phyloP scores from a whole-genome alignment of 768 basidiomycete genomes.

The Coprinellus micaceus region DNA sequence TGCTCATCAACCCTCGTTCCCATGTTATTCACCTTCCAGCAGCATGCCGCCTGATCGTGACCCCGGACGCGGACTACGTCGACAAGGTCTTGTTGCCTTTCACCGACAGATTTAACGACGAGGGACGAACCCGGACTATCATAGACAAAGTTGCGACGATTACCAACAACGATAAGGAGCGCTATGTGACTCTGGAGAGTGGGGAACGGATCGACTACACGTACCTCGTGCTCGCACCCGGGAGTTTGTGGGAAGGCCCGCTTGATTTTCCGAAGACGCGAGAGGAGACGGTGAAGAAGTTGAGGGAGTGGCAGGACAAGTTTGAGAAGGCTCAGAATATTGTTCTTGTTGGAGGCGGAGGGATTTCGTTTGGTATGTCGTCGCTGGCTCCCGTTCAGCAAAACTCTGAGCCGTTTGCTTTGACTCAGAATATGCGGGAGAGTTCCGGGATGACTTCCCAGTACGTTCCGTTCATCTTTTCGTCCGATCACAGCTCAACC shows the following conservation, averaged over 20 bases:
- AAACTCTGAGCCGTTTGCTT: background rate
- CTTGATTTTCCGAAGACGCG: constrained; percentile 25
- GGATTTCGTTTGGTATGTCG: constrained; percentile 43
- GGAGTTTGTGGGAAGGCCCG: constrained; percentile 42
- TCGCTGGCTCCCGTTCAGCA: background rate
- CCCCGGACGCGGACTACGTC: constrained; percentile 27
- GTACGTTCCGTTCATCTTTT: constrained; percentile 20
- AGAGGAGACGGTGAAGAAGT: constrained; percentile 20
- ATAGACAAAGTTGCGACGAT: constrained; percentile 23
- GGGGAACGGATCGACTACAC: constrained; percentile 45
- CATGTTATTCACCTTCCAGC: constrained; percentile 44
- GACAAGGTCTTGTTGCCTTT: constrained; percentile 35
- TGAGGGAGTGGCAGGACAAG: constrained; percentile 23
- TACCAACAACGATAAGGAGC: constrained; percentile 9
- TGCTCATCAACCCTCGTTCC: constrained; percentile 47
- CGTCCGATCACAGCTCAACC: background rate
- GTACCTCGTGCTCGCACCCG: constrained; percentile 50
- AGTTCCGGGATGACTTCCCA: constrained; percentile 37
- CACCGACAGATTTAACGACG: constrained; percentile 44
- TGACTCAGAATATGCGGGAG: constrained; percentile 37
- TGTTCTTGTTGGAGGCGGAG: constrained; percentile 52
- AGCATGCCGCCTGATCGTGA: constrained; percentile 42
- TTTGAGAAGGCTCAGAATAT: constrained; percentile 35
- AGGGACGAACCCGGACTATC: constrained; percentile 37
- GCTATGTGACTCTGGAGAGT: constrained; percentile 37